Conservation (phyloP, 495 filamentous ascomycete species). For the Apodospora peruviana region DNA sequence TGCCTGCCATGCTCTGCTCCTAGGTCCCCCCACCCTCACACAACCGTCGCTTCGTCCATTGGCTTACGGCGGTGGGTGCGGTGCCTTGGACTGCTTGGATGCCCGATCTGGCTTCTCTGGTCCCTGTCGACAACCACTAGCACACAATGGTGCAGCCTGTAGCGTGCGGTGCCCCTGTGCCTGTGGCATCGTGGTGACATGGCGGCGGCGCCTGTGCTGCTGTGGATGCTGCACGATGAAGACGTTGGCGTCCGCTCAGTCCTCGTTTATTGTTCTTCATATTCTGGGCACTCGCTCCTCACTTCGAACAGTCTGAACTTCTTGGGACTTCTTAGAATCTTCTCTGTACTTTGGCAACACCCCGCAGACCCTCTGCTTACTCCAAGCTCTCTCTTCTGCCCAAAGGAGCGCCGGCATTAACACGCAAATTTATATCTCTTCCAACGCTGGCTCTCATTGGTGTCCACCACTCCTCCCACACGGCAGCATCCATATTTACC, state of each 20-base stretch:
- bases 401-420: constrained; percentile 24
- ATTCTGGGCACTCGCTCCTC: too few species aligned
- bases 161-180: background rate
- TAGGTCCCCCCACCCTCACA: background rate
- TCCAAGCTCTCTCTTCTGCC: background rate
- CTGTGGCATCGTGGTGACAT: too few species aligned
- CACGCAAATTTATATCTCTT: constrained; percentile 20
- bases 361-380: background rate
- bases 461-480: constrained; percentile 11
- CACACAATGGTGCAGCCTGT: background rate
- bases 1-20: background rate
- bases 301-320: too few species aligned
- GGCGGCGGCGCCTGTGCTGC: background rate
- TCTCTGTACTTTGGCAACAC: background rate
- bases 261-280: background rate
- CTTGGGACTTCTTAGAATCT: too few species aligned
- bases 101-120: background rate
- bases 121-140: background rate
- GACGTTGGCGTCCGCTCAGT: background rate
- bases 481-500: constrained; percentile 29
- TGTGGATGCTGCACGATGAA: background rate
- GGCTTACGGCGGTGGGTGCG: too few species aligned
- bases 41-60: background rate
- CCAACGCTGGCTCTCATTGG: constrained; percentile 22
- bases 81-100: background rate